Evolutionary conservation across 768 basidiomycete genomes (phyloP).

Genomic region (Termitomyces sp.): DNA sequence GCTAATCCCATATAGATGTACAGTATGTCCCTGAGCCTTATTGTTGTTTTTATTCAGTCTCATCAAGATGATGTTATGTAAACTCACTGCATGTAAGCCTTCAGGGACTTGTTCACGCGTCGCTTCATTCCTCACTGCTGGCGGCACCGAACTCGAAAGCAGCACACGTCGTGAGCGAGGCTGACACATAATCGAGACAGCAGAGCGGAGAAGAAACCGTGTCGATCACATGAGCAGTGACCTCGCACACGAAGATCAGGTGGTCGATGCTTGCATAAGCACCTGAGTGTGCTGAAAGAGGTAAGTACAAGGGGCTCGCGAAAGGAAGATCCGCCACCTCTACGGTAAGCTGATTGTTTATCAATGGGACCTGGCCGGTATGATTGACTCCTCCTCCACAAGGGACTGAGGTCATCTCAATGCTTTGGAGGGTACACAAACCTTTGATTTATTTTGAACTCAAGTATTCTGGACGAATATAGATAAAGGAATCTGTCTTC

Average conservation of each 20-base stretch:
- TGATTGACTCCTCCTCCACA: no score
- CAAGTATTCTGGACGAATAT: background rate
- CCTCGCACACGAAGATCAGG: background rate
- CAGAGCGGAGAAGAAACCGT: background rate
- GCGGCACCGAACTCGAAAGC: background rate
- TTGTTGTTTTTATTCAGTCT: conserved; percentile 27
- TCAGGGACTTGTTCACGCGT: background rate
- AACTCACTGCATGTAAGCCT: conserved; percentile 9
- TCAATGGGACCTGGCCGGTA: no score
- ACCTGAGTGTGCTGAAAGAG: background rate
- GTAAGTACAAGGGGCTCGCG: background rate
- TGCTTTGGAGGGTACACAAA: background rate
- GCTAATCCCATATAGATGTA: conserved; percentile 15
- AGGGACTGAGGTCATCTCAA: no score
- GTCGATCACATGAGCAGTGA: background rate
- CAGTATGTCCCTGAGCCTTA: conserved; percentile 33
- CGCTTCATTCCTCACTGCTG: background rate
- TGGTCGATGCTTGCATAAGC: background rate
- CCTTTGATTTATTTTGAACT: background rate
- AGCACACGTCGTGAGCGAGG: background rate
- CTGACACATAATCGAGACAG: background rate
- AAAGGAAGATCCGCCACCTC: background rate
- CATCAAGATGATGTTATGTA: background rate
- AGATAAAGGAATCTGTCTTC: background rate
- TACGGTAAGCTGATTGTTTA: no score